phyloP scores from a whole-genome alignment of 2,329 filamentous ascomycete species.

The Zymoseptoria passerinii region DNA sequence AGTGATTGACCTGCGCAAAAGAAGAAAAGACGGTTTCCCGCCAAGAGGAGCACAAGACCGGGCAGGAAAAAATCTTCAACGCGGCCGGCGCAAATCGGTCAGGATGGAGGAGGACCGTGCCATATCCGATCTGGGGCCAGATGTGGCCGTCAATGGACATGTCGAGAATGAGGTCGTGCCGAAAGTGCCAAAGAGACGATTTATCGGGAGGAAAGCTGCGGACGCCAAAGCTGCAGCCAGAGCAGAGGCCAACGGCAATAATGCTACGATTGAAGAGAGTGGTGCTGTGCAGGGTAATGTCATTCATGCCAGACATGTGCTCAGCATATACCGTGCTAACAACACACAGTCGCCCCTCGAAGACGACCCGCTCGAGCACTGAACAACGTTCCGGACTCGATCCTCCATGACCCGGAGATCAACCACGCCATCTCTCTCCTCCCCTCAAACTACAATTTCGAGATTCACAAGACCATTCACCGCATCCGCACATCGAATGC shows the following conservation, averaged over 20 bases:
- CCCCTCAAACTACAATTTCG: conserved; percentile 95
- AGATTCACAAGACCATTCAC: conserved; percentile 97
- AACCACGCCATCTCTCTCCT: conserved; percentile 80
- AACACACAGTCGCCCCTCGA: conserved; percentile 55
- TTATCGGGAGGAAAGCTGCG: conserved; percentile 74
- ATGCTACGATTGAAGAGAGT: conserved; percentile 49
- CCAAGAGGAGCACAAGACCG: neutral
- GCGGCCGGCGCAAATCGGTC: neutral
- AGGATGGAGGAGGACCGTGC: conserved; percentile 72
- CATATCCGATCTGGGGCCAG: conserved; percentile 61
- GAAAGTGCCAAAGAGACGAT: conserved; percentile 81
- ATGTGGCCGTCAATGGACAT: conserved; percentile 52
- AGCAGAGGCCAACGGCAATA: conserved; percentile 14
- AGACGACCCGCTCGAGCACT: conserved; percentile 69
- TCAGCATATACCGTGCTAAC: neutral
- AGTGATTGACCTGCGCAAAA: neutral
- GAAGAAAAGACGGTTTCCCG: neutral
- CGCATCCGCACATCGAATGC: conserved; percentile 73
- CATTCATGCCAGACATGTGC: too few relatives aligned
- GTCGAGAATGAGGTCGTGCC: conserved; percentile 40
- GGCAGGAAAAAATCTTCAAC: neutral
- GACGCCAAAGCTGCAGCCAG: conserved; percentile 50
- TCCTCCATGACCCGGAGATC: conserved; percentile 75
- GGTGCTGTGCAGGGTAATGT: conserved; percentile 59
- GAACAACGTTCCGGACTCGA: conserved; percentile 83